A percentile compares a stretch with the other conserved stretches of the same genome.
phyloP scores from a whole-genome alignment of 1,284 basidiomycete genomes.

The Cerrena zonata region DNA sequence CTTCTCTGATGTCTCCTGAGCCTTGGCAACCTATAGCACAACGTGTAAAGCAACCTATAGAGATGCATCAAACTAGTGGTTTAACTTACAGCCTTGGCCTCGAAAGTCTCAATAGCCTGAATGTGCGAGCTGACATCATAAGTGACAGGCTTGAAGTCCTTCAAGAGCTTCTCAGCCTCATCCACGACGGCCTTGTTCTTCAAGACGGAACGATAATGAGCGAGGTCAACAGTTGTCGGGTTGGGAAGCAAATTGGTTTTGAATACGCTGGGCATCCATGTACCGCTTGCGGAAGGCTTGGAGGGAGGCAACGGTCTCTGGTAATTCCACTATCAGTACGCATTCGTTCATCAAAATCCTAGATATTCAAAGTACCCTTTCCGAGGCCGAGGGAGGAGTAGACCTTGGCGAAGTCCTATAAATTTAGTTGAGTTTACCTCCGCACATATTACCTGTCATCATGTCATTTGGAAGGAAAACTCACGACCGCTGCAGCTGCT shows the following conservation, averaged over 20 bases:
- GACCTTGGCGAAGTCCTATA: slow-evolving; percentile 86
- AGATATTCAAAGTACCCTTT: slow-evolving; percentile 55
- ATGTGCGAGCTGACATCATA: slow-evolving; percentile 90
- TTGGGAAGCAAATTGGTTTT: slow-evolving; percentile 65
- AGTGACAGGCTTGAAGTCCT: slow-evolving; percentile 91
- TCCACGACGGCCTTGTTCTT: slow-evolving; percentile 92
- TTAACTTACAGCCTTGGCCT: slow-evolving; percentile 85
- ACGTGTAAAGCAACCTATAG: not conserved
- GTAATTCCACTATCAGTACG: too few species aligned
- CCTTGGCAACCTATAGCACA: slow-evolving; percentile 71
- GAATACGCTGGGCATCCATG: slow-evolving; percentile 78
- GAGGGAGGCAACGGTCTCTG: slow-evolving; percentile 85
- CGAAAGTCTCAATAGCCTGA: slow-evolving; percentile 96
- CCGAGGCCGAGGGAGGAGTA: slow-evolving; percentile 87
- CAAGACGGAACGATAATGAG: slow-evolving; percentile 85
- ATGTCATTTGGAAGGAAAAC: slow-evolving; percentile 12
- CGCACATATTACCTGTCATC: not conserved
- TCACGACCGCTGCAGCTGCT: slow-evolving; percentile 74
- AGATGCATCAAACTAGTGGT: not conserved
- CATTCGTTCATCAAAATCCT: too few species aligned
- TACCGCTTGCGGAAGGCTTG: slow-evolving; percentile 96
- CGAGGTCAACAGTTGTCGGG: slow-evolving; percentile 82
- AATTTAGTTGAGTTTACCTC: slow-evolving; percentile 14
- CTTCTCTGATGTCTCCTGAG: slow-evolving; percentile 86
- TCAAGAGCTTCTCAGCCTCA: slow-evolving; percentile 87